Conservation (phyloP, 2,329 filamentous ascomycete genomes). For the Tolypocladium ophioglossoides region DNA sequence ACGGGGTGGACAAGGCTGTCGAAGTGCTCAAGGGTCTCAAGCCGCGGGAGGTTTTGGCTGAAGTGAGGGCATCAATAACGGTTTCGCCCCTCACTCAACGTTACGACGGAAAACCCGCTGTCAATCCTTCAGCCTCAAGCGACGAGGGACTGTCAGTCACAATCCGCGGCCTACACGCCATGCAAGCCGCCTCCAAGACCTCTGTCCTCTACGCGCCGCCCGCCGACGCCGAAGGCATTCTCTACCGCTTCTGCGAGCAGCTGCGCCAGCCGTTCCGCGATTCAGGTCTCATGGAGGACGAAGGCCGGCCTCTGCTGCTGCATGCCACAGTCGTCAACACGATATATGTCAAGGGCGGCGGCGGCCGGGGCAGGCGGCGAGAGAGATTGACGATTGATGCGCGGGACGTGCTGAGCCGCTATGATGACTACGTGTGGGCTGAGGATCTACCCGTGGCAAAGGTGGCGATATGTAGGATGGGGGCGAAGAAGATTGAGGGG, state of each 20-base stretch:
- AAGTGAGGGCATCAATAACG: constrained; percentile 9
- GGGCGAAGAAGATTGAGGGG: constrained; percentile 55
- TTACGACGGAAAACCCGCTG: neutral
- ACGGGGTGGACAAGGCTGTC: constrained; percentile 32
- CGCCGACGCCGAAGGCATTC: constrained; percentile 34
- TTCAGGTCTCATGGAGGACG: constrained; percentile 47
- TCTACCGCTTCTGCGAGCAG: constrained; percentile 47
- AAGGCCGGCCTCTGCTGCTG: constrained; percentile 51
- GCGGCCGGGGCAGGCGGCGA: constrained; percentile 17
- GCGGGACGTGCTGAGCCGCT: constrained; percentile 43
- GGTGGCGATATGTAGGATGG: constrained; percentile 79
- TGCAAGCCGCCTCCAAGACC: constrained; percentile 46
- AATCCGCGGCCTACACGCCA: constrained; percentile 46
- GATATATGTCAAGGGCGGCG: constrained; percentile 51
- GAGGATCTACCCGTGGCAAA: constrained; percentile 54
- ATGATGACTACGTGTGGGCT: constrained; percentile 61
- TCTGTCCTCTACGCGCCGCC: constrained; percentile 58
- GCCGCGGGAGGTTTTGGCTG: constrained; percentile 28
- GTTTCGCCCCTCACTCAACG: neutral
- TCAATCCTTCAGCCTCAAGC: neutral
- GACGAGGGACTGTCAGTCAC: constrained; percentile 28
- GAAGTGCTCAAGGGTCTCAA: constrained; percentile 26
- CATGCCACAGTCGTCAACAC: constrained; percentile 86
- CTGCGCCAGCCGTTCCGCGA: constrained; percentile 44
- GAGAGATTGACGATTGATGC: constrained; percentile 43